phyloP scores from a whole-genome alignment of 2,329 filamentous ascomycete species.

The Talaromyces sp. region DNA sequence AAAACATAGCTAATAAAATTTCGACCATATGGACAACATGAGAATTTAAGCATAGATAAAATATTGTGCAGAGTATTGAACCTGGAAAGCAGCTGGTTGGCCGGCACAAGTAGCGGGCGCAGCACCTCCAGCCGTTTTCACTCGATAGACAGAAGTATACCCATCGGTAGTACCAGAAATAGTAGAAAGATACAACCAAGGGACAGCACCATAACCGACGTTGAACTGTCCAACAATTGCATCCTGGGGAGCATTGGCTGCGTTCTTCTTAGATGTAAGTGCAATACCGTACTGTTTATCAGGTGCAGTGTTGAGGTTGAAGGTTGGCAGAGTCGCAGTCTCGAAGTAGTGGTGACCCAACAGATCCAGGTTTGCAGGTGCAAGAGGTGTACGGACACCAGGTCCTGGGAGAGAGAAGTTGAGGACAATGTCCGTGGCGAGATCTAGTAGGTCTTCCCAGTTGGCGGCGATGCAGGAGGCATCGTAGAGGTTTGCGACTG shows the following conservation, averaged over 20 bases:
- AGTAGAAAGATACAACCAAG: conserved; percentile 68
- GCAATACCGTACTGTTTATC: conserved; percentile 49
- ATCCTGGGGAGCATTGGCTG: conserved; percentile 57
- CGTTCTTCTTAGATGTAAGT: conserved; percentile 58
- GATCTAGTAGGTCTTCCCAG: conserved; percentile 60
- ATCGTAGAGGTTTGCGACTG: conserved; percentile 81
- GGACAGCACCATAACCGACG: conserved; percentile 62
- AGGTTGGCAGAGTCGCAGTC: conserved; percentile 66
- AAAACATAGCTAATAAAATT: neutral
- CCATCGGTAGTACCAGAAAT: conserved; percentile 54
- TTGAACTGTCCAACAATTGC: conserved; percentile 55
- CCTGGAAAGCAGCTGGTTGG: conserved; percentile 58
- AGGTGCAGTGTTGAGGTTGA: conserved; percentile 63
- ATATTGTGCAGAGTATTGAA: conserved; percentile 80
- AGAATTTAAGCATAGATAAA: conserved; percentile 48
- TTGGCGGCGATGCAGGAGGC: conserved; percentile 70
- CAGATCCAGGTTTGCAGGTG: conserved; percentile 57
- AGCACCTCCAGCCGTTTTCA: conserved; percentile 77
- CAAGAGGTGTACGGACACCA: conserved; percentile 29
- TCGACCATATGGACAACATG: neutral
- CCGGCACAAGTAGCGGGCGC: conserved; percentile 68
- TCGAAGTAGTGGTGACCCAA: conserved; percentile 80
- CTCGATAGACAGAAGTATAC: conserved; percentile 72
- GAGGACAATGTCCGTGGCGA: conserved; percentile 63
- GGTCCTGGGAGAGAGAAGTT: conserved; percentile 54